Evolutionary conservation across 768 basidiomycete genomes (phyloP), one percentile per base, ranked within the genome.

Genomic region (Lactarius quietus): DNA sequence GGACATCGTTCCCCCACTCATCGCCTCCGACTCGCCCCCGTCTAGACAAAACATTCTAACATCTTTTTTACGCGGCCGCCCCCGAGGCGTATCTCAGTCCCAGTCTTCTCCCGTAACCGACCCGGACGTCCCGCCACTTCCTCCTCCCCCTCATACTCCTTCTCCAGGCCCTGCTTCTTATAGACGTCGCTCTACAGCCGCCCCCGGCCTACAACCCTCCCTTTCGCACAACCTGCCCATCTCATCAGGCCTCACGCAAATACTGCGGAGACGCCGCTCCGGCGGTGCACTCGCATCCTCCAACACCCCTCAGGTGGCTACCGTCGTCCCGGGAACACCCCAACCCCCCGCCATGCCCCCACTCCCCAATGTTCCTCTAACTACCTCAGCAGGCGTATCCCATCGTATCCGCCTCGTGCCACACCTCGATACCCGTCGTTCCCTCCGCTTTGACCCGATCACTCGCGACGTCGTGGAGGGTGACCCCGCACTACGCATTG

Each of bases 331-430:
- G n/a, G 70, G 17, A 41, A 43, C 33, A 57, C 69, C 69, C 0
- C 72, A 72, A 57, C 71, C 73, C 2, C 65, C 70, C 35, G 67
- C 48, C 41, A 56, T 67, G 43, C 62, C 72, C 3, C 64, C 63
- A 17, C 53, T 67, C 59, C 9, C 74, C 62, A 60, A 72, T 65
- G 70, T 31, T 36, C 65, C 68, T 18, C 10, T 69, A 6, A 69
- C 73, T 1, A 53, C 70, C 23, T 53, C 69, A 26, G 45, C 66
- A 7, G 69, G 70, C 28, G 75, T 77, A 9, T 68, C 81, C 6
- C 88, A 92, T 72, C 90, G 92, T 67, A 92, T 98, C 72, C 89
- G 95, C 20, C 88, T 99, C 60, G 96, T 98, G 12, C 96, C 96
- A 15, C 93, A 98, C 72, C 86, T 98, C 72, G 96, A 98, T 75